Evolutionary conservation across 208 protist species (phyloP).

Genomic region (Trypanosoma boissoni): DNA sequence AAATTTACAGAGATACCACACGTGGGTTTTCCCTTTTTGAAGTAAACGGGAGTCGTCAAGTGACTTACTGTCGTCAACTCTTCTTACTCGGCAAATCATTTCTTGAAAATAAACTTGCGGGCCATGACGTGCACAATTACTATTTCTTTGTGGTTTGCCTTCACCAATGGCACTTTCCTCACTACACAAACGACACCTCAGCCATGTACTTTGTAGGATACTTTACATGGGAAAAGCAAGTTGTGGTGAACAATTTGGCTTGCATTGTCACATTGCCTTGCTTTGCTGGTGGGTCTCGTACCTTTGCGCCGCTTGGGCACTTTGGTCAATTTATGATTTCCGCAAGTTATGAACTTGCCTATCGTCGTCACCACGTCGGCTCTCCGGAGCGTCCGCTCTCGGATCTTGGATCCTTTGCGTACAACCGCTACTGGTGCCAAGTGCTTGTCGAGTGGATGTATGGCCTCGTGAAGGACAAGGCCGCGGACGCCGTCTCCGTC

Average conservation of each 20-base stretch:
- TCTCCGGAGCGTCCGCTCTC: slow-evolving; percentile 98
- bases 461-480: neutral
- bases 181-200: slow-evolving; percentile 49
- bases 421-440: slow-evolving; percentile 89
- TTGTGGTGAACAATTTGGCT: slow-evolving; percentile 96
- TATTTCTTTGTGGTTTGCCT: slow-evolving; percentile 86
- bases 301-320: slow-evolving; percentile 28
- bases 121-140: slow-evolving; percentile 87
- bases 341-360: slow-evolving; percentile 97
- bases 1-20: slow-evolving; percentile 77
- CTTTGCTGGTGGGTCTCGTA: slow-evolving; percentile 38
- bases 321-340: slow-evolving; percentile 98
- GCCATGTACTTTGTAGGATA: slow-evolving; percentile 96
- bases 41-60: slow-evolving; percentile 72
- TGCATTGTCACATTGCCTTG: slow-evolving; percentile 99
- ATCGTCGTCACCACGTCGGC: slow-evolving; percentile 93
- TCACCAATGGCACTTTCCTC: slow-evolving; percentile 72
- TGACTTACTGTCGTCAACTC: slow-evolving; percentile 81
- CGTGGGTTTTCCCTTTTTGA: slow-evolving; percentile 80
- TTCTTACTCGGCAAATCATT: slow-evolving; percentile 89
- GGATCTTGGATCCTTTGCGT: slow-evolving; percentile 95
- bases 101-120: slow-evolving; percentile 87
- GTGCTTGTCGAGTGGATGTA: slow-evolving; percentile 66
- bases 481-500: neutral
- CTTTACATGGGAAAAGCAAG: slow-evolving; percentile 98